Evolutionary conservation across 108 stramenopile species (phyloP).

Genomic region (Nannochloropsis gaditana): DNA sequence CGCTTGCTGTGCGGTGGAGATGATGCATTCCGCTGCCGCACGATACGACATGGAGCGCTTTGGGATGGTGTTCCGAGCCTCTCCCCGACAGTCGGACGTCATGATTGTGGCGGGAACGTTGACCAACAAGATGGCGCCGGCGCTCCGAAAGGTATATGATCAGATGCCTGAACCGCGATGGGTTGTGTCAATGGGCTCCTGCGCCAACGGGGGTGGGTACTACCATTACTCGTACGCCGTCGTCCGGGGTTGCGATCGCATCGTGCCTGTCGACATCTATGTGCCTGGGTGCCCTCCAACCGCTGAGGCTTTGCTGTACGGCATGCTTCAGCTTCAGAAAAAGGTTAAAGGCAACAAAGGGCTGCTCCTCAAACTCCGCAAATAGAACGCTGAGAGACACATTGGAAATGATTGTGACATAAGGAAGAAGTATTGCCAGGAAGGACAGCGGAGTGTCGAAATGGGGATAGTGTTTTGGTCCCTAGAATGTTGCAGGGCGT

Average conservation of each 20-base stretch:
- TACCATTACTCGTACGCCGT: slow-evolving; percentile 99
- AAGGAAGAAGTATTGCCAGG: neutral
- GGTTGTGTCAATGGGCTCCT: slow-evolving; percentile 98
- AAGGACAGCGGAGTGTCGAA: neutral
- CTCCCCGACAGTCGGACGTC: slow-evolving; percentile 72
- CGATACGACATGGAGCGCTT: slow-evolving; percentile 99
- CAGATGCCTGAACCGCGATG: slow-evolving; percentile 99
- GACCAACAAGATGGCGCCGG: slow-evolving; percentile 99
- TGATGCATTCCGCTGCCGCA: slow-evolving; percentile 98
- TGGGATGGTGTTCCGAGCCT: slow-evolving; percentile 72
- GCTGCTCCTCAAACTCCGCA: slow-evolving; percentile 82
- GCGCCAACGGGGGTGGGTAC: slow-evolving; percentile 99
- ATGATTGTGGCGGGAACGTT: slow-evolving; percentile 99
- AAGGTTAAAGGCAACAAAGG: slow-evolving; percentile 95
- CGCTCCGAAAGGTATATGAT: slow-evolving; percentile 95
- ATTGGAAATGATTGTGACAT: neutral
- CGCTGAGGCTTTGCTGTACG: slow-evolving; percentile 93
- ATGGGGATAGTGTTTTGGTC: neutral
- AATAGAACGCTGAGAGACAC: slow-evolving; percentile 55
- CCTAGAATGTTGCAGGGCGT: too few species aligned
- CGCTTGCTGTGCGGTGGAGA: slow-evolving; percentile 97
- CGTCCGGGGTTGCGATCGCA: slow-evolving; percentile 92
- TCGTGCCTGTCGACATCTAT: slow-evolving; percentile 99
- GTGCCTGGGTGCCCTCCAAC: slow-evolving; percentile 99
- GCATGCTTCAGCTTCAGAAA: slow-evolving; percentile 95